These are phyloP conservation scores for Eucalyptus melliodora DNA, from an alignment of 345 rosid genomes.

Conservation along the genomic window DNA sequence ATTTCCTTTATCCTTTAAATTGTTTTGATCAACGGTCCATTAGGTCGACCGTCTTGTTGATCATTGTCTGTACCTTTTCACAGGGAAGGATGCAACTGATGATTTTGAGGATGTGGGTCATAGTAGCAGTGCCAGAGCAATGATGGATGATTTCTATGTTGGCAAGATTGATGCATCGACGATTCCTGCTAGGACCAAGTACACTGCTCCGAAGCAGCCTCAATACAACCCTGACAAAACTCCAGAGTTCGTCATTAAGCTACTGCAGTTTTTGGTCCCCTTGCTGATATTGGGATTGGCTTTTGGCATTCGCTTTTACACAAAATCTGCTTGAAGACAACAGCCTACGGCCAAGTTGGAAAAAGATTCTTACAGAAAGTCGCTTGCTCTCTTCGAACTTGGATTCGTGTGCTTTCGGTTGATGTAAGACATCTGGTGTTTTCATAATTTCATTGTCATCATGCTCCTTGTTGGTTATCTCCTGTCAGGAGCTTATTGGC, in stretches of 20 bases:
- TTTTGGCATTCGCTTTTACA: slow-evolving; percentile 62
- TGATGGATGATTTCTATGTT: slow-evolving; percentile 74
- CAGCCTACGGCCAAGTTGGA: neutral
- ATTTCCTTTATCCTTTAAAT: neutral
- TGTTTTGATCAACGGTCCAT: neutral
- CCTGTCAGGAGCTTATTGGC: neutral
- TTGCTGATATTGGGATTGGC: slow-evolving; percentile 90
- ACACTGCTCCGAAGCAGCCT: slow-evolving; percentile 59
- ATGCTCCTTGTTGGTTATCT: neutral
- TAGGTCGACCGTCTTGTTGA: neutral
- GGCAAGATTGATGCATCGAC: slow-evolving; percentile 66
- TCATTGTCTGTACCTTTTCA: neutral
- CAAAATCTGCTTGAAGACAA: slow-evolving; percentile 23
- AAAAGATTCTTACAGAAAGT: neutral
- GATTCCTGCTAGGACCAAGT: slow-evolving; percentile 37
- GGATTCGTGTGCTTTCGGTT: neutral
- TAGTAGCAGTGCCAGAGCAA: slow-evolving; percentile 65
- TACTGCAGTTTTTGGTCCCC: slow-evolving; percentile 89
- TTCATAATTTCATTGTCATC: neutral
- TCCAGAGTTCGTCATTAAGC: slow-evolving; percentile 48
- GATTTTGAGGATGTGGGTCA: slow-evolving; percentile 98
- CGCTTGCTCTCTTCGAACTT: neutral
- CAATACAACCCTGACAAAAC: slow-evolving; percentile 77
- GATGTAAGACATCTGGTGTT: neutral
- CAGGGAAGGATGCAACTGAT: slow-evolving; percentile 92